Percentiles rank a stretch among this genome's conserved stretches.
Conservation (phyloP, 2,329 filamentous ascomycete species). For the Aurifilum marmelostoma region DNA sequence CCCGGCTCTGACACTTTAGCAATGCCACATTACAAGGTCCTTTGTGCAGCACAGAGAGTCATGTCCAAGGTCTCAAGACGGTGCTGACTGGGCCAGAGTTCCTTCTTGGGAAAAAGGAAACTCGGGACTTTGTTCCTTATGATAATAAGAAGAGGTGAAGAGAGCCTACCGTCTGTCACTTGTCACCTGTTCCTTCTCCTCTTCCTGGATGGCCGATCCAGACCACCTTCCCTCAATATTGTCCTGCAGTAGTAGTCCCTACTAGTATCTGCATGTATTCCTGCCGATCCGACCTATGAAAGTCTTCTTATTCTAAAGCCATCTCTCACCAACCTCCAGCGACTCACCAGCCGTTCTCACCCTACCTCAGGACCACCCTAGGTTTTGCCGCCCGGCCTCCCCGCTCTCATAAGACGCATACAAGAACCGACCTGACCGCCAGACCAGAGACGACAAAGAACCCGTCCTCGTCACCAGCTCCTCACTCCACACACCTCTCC, state of each 20-base stretch:
- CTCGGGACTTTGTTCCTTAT: not conserved
- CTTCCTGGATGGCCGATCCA: not conserved
- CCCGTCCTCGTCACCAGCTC: constrained; percentile 5
- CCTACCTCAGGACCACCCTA: constrained; percentile 11
- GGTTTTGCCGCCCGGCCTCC: constrained; percentile 1
- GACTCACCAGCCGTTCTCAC: constrained; percentile 9
- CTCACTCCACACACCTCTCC: not conserved
- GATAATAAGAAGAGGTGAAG: not conserved
- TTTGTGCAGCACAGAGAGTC: not conserved
- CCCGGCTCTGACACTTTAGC: not conserved
- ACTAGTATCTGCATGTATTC: constrained; percentile 21
- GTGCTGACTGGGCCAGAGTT: not conserved
- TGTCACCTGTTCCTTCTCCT: not conserved
- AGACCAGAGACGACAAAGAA: not conserved
- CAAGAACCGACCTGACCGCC: constrained; percentile 22
- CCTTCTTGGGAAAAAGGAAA: not conserved
- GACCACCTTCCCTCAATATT: not conserved
- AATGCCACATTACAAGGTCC: not conserved
- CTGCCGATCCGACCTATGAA: constrained; percentile 22
- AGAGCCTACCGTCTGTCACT: constrained; percentile 8
- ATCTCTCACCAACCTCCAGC: constrained; percentile 16
- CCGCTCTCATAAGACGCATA: constrained; percentile 15
- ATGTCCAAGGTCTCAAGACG: not conserved
- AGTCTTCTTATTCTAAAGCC: constrained; percentile 3
- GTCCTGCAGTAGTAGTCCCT: constrained; percentile 4